phyloP scores from a whole-genome alignment of 345 rosid genomes.

The Populus nigra region DNA sequence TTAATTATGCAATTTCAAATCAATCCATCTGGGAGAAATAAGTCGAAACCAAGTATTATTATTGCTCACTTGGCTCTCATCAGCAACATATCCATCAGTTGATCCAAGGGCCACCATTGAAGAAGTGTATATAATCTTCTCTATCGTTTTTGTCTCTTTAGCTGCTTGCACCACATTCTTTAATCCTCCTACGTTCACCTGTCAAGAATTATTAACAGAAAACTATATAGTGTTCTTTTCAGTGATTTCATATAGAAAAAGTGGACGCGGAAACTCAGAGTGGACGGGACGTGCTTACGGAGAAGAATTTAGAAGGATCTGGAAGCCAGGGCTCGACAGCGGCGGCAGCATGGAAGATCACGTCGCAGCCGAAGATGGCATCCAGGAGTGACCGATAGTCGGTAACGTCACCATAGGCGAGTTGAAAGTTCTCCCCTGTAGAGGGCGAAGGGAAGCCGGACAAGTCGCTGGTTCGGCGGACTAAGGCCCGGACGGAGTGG shows the following conservation, averaged over 20 bases:
- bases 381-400: slow-evolving; percentile 51
- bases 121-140: slow-evolving; percentile 68
- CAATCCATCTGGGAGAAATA: too few species aligned
- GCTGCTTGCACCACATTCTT: slow-evolving; percentile 13
- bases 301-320: slow-evolving; percentile 59
- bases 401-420: slow-evolving; percentile 69
- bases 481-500: slow-evolving; percentile 68
- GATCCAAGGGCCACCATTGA: slow-evolving; percentile 76
- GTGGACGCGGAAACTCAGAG: too few species aligned
- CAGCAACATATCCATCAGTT: slow-evolving; percentile 67
- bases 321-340: slow-evolving; percentile 90
- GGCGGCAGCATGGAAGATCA: slow-evolving; percentile 85
- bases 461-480: slow-evolving; percentile 49
- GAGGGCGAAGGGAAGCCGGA: slow-evolving; percentile 44
- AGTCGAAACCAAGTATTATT: too few species aligned
- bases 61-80: slow-evolving; percentile 50
- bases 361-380: slow-evolving; percentile 63
- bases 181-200: too few species aligned
- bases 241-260: too few species aligned
- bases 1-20: too few species aligned
- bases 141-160: slow-evolving; percentile 39
- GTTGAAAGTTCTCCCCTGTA: slow-evolving; percentile 39
- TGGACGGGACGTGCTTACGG: slow-evolving; percentile 36
- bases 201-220: too few species aligned
- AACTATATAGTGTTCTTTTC: too few species aligned